phyloP scores from a whole-genome alignment of 805 yeast genomes.

The Candida insectalens region DNA sequence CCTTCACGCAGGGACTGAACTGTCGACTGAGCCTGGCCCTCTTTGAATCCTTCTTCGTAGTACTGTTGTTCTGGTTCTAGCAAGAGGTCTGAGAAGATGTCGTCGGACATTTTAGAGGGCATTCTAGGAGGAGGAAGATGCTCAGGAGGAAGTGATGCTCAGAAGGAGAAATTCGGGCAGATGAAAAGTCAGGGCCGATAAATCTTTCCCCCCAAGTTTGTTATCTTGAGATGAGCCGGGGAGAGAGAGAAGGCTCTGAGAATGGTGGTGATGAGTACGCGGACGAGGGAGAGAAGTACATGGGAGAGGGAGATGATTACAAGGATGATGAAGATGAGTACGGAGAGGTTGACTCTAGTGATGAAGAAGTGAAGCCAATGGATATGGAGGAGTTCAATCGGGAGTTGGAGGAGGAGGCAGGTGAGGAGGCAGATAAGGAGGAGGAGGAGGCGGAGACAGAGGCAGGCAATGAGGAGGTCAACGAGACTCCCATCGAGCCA shows the following conservation, averaged over 20 bases:
- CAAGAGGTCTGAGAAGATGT: conserved; percentile 43
- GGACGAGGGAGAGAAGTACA: conserved; percentile 5
- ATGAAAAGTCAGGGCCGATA: background rate
- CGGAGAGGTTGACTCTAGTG: conserved; percentile 2
- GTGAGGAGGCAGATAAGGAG: background rate
- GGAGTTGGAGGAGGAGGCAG: conserved; percentile 19
- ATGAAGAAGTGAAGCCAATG: conserved; percentile 7
- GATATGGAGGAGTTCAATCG: conserved; percentile 34
- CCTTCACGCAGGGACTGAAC: conserved; percentile 63
- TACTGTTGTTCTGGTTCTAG: conserved; percentile 51
- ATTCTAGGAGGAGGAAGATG: background rate
- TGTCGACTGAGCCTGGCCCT: conserved; percentile 58
- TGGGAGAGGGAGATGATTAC: background rate
- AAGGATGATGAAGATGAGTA: conserved; percentile 13
- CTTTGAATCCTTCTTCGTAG: conserved; percentile 61
- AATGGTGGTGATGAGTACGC: conserved; percentile 12
- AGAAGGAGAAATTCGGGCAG: background rate
- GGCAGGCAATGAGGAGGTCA: background rate
- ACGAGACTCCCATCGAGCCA: conserved; percentile 42
- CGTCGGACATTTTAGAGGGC: conserved; percentile 2
- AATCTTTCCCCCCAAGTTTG: background rate
- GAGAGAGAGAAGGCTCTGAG: background rate
- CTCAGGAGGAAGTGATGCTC: background rate
- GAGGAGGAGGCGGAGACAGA: background rate
- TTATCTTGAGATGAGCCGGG: background rate